Conservation (phyloP, 169 alveolate species). For the Theileria parva region DNA sequence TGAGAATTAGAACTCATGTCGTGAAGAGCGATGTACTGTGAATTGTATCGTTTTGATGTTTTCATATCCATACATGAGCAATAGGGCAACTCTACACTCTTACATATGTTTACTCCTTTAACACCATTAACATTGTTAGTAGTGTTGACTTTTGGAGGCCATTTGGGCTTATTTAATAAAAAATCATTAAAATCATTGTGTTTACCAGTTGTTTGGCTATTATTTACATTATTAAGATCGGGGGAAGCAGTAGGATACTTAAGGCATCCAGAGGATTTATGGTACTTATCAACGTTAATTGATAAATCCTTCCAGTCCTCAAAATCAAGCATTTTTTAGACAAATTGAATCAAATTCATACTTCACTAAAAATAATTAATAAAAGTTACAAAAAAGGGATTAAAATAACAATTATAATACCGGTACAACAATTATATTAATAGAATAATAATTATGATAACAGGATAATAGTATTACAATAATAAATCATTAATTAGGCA, state of each 20-base stretch:
- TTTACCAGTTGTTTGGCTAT: not conserved
- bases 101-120: conserved; percentile 12
- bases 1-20: not conserved
- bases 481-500: too few relatives aligned
- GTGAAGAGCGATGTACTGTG: conserved; percentile 61
- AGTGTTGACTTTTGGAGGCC: conserved; percentile 18
- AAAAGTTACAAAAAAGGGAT: not conserved
- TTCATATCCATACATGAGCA: conserved; percentile 35
- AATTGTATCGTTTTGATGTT: conserved; percentile 36
- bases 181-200: conserved; percentile 3
- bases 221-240: not conserved
- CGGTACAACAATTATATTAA: too few relatives aligned
- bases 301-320: conserved; percentile 12
- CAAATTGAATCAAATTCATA: not conserved
- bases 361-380: not conserved
- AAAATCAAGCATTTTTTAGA: not conserved
- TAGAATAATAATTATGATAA: too few relatives aligned
- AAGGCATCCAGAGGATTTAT: not conserved
- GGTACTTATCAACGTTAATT: not conserved
- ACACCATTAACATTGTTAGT: not conserved
- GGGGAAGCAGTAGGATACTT: not conserved
- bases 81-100: conserved; percentile 24
- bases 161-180: conserved; percentile 11
- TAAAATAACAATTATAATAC: not conserved
- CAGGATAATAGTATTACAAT: too few relatives aligned